Conservation (phyloP, 169 alveolate genomes). For the Eimeria acervulina region DNA sequence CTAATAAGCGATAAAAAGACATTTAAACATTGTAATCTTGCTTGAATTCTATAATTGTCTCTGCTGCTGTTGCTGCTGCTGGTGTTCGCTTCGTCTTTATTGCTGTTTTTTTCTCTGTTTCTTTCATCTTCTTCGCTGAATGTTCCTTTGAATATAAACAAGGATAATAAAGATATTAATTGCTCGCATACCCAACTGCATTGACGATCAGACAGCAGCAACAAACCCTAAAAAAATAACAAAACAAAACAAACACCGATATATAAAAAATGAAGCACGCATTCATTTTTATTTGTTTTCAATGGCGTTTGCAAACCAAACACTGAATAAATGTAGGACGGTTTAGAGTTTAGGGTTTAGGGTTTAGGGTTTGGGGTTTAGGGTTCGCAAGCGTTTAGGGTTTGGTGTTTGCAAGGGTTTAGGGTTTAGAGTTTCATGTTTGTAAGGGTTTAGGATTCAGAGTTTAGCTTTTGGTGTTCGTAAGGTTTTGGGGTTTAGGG, state of each 20-base stretch:
- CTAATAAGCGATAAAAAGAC: not conserved
- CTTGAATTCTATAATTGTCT: not conserved
- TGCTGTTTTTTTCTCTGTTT: not conserved
- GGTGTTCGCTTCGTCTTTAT: not conserved
- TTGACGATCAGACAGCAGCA: slow-evolving; percentile 49
- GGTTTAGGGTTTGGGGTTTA: too few relatives aligned
- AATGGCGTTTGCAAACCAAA: too few relatives aligned
- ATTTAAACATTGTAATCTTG: not conserved
- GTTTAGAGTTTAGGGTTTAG: too few relatives aligned
- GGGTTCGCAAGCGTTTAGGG: too few relatives aligned
- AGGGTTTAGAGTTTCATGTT: too few relatives aligned
- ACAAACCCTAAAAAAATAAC: slow-evolving; percentile 11
- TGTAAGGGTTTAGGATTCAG: too few relatives aligned
- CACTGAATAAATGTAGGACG: not conserved
- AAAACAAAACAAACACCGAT: too few relatives aligned
- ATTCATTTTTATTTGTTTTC: too few relatives aligned
- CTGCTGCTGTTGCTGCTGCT: not conserved
- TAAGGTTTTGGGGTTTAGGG: too few relatives aligned
- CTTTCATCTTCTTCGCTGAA: not conserved
- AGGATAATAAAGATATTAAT: slow-evolving; percentile 8
- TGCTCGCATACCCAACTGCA: slow-evolving; percentile 73
- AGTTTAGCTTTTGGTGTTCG: too few relatives aligned
- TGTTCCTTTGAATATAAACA: not conserved
- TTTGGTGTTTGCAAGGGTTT: too few relatives aligned
- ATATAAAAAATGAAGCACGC: too few relatives aligned